These are phyloP conservation scores for Aspergillus arachidicola DNA, from an alignment of 2,329 filamentous ascomycete species.

Conservation along the genomic window DNA sequence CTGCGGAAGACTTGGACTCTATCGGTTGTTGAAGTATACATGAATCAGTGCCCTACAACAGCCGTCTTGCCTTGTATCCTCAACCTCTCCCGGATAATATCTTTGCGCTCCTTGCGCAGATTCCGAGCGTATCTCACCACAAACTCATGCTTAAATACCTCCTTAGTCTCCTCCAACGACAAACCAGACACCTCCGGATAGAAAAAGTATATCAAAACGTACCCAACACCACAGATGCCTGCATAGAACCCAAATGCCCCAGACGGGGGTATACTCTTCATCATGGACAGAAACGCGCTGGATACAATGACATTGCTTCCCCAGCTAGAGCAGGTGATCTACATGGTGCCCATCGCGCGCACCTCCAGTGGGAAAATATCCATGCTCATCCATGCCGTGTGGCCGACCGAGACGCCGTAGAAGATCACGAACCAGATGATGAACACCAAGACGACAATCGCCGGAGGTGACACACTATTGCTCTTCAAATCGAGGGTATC, in stretches of 20 bases:
- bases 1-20: no score
- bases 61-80: constrained; percentile 10
- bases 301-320: constrained; percentile 54
- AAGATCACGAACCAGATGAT: constrained; percentile 51
- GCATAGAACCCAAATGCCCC: constrained; percentile 58
- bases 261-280: constrained; percentile 53
- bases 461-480: constrained; percentile 35
- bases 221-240: constrained; percentile 52
- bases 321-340: constrained; percentile 53
- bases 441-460: constrained; percentile 46
- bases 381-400: constrained; percentile 53
- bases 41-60: not conserved
- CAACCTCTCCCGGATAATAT: constrained; percentile 29
- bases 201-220: constrained; percentile 36
- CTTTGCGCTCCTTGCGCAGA: constrained; percentile 40
- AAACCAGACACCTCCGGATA: constrained; percentile 29
- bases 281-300: constrained; percentile 54
- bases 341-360: constrained; percentile 53
- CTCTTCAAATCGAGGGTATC: constrained; percentile 34
- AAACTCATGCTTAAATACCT: constrained; percentile 56
- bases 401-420: constrained; percentile 52
- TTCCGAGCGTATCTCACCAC: constrained; percentile 47
- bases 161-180: constrained; percentile 37
- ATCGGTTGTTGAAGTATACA: not conserved
- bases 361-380: constrained; percentile 55